These are phyloP conservation scores for Cordyceps pruinosa DNA, from an alignment of 2,329 filamentous ascomycete genomes.

Conservation along the genomic window DNA sequence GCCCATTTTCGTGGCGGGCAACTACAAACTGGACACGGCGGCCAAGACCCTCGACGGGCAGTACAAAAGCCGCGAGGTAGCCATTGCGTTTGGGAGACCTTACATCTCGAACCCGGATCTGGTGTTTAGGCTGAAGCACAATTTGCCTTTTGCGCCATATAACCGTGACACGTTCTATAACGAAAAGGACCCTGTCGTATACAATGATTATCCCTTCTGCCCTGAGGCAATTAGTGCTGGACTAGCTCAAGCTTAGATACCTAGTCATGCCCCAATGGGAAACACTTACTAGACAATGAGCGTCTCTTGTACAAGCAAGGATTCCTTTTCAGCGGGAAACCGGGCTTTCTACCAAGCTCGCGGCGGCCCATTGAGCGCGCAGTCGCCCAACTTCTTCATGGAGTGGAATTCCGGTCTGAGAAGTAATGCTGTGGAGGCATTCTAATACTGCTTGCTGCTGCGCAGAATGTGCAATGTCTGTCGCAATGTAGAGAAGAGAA, in stretches of 20 bases:
- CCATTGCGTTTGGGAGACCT: slow-evolving; percentile 26
- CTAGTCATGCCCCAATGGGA: neutral
- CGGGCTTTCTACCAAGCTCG: neutral
- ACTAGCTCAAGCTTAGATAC: neutral
- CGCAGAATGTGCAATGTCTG: slow-evolving; percentile 21
- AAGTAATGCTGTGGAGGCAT: slow-evolving; percentile 16
- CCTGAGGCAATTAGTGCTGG: slow-evolving; percentile 11
- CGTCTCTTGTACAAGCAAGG: neutral
- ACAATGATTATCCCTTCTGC: slow-evolving; percentile 26
- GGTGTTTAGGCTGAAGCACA: slow-evolving; percentile 32
- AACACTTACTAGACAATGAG: neutral
- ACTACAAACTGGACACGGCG: slow-evolving; percentile 22
- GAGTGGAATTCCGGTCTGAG: slow-evolving; percentile 15
- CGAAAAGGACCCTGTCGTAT: slow-evolving; percentile 19
- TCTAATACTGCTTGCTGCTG: slow-evolving; percentile 20
- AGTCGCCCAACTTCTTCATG: slow-evolving; percentile 14
- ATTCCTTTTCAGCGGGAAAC: neutral
- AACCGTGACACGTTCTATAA: slow-evolving; percentile 34
- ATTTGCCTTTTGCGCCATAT: slow-evolving; percentile 30
- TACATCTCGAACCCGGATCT: slow-evolving; percentile 31
- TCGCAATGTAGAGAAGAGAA: slow-evolving; percentile 21
- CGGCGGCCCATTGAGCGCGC: slow-evolving; percentile 2
- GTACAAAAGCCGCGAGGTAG: slow-evolving; percentile 23
- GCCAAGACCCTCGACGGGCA: slow-evolving; percentile 17
- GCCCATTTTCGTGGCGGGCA: slow-evolving; percentile 27